Conservation (phyloP, 495 filamentous ascomycete genomes). For the Penicillium coffeae region DNA sequence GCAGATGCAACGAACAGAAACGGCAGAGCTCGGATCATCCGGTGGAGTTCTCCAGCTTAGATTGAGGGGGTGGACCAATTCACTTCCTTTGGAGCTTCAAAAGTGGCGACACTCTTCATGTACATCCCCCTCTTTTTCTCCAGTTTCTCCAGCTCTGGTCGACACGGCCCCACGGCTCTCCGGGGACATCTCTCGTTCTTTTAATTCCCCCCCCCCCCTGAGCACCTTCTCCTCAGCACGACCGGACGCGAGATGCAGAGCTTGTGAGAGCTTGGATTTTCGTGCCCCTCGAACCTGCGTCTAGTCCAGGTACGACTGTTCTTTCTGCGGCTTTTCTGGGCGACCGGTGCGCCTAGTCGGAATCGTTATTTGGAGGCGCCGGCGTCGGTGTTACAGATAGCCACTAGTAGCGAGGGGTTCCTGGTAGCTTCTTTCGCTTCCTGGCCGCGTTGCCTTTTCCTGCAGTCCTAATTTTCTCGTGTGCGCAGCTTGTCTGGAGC, state of each 20-base stretch:
- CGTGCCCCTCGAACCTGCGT: conserved; percentile 20
- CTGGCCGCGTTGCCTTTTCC: too few relatives aligned
- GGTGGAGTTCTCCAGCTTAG: conserved; percentile 4
- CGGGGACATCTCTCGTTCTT: too few relatives aligned
- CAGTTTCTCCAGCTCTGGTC: background rate
- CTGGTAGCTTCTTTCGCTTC: conserved; percentile 5
- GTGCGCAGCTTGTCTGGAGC: too few relatives aligned
- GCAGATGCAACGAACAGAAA: background rate
- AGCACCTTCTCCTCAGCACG: conserved; percentile 7
- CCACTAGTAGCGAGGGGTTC: conserved; percentile 14
- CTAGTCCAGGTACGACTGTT: conserved; percentile 25
- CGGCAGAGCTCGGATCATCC: conserved; percentile 8
- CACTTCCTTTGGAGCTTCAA: background rate
- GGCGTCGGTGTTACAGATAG: conserved; percentile 5
- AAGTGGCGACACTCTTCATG: background rate
- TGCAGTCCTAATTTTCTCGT: too few relatives aligned
- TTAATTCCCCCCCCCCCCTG: too few relatives aligned
- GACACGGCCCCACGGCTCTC: background rate
- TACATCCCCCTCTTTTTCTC: background rate
- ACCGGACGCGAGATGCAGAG: conserved; percentile 13
- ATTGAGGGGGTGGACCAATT: background rate
- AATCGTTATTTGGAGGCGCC: conserved; percentile 10
- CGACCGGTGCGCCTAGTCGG: conserved; percentile 9
- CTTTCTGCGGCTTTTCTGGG: conserved; percentile 3
- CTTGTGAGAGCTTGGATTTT: conserved; percentile 19